phyloP scores from a whole-genome alignment of 257 asterid species.

The Capsicum pubescens region DNA sequence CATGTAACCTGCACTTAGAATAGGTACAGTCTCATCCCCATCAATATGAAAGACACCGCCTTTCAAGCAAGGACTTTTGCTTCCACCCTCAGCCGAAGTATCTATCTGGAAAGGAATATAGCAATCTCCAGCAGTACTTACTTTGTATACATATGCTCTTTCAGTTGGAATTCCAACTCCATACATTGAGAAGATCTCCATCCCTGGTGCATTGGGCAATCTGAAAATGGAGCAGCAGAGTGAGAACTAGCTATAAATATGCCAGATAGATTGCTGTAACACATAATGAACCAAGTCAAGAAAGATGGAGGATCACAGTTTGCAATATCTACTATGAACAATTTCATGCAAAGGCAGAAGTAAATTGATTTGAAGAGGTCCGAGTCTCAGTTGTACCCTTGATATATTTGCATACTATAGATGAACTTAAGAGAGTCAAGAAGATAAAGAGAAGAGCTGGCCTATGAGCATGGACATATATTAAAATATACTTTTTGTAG shows the following conservation, averaged over 20 bases:
- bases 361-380: not conserved
- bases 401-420: not conserved
- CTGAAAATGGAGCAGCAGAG: slow-evolving; percentile 48
- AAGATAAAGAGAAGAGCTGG: slow-evolving; percentile 11
- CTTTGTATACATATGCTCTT: slow-evolving; percentile 78
- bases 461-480: slow-evolving; percentile 1
- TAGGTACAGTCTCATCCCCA: slow-evolving; percentile 88
- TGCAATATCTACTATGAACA: slow-evolving; percentile 1
- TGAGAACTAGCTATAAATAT: not conserved
- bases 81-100: slow-evolving; percentile 69
- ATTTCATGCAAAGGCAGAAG: not conserved
- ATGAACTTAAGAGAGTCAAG: not conserved
- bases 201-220: slow-evolving; percentile 78
- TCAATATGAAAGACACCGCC: slow-evolving; percentile 79
- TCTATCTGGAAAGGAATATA: slow-evolving; percentile 79
- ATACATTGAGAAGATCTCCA: slow-evolving; percentile 88
- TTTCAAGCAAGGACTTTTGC: slow-evolving; percentile 59
- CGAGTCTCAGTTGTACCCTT: not conserved
- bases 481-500: not conserved
- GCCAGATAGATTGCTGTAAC: slow-evolving; percentile 13
- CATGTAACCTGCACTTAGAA: slow-evolving; percentile 80
- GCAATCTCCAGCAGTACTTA: slow-evolving; percentile 67
- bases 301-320: not conserved
- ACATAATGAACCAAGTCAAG: not conserved
- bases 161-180: slow-evolving; percentile 95